phyloP scores from a whole-genome alignment of 2,329 filamentous ascomycete genomes.

The Scortechinia acanthostroma region DNA sequence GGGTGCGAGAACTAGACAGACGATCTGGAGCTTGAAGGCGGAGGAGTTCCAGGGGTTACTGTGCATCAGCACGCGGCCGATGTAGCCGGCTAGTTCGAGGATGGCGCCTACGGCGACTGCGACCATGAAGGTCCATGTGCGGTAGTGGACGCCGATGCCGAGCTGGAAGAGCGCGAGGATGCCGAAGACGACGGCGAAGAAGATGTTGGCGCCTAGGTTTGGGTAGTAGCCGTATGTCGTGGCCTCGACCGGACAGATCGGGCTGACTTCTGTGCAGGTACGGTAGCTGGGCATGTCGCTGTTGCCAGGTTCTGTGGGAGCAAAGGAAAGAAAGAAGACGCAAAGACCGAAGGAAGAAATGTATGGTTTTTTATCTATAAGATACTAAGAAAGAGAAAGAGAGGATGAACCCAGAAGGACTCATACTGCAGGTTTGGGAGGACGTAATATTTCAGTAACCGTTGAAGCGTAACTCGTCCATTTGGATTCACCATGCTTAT shows the following conservation, averaged over 20 bases:
- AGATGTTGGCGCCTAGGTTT: conserved; percentile 43
- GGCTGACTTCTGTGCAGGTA: conserved; percentile 29
- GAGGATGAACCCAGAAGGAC: too few relatives aligned
- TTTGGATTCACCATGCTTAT: too few relatives aligned
- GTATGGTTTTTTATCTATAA: too few relatives aligned
- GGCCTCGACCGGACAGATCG: conserved; percentile 36
- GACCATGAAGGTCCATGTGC: conserved; percentile 44
- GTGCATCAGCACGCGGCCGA: conserved; percentile 39
- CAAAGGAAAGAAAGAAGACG: too few relatives aligned
- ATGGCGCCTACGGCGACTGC: conserved; percentile 39
- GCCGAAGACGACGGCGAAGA: conserved; percentile 41
- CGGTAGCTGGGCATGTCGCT: too few relatives aligned
- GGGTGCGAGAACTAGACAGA: conserved; percentile 48
- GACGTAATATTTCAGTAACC: too few relatives aligned
- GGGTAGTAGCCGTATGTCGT: conserved; percentile 50
- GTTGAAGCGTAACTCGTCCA: too few relatives aligned
- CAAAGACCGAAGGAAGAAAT: too few relatives aligned
- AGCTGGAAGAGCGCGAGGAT: conserved; percentile 30
- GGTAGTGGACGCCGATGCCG: conserved; percentile 34
- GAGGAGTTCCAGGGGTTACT: conserved; percentile 42
- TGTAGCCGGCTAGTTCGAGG: conserved; percentile 43
- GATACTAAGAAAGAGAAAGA: too few relatives aligned
- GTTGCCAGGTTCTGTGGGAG: too few relatives aligned
- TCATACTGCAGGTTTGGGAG: too few relatives aligned
- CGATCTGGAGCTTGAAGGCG: conserved; percentile 51